phyloP scores from a whole-genome alignment of 768 basidiomycete genomes.

The Termitomyces bulborhizus region DNA sequence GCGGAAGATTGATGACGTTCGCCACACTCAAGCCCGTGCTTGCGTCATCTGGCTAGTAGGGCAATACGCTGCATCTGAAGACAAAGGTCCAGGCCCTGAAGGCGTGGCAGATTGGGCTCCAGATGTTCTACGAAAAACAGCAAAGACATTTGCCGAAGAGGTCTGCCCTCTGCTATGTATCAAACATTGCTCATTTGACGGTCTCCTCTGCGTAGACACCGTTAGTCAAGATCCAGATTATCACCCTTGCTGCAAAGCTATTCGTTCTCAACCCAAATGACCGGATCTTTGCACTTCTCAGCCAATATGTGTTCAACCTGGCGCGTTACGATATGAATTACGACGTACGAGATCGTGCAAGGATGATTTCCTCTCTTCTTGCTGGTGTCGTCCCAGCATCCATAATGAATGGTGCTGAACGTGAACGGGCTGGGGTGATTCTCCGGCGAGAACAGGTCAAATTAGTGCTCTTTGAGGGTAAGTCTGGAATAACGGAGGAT shows the following conservation, averaged over 20 bases:
- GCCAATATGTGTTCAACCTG: slow-evolving; percentile 71
- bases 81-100: slow-evolving; percentile 32
- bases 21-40: slow-evolving; percentile 74
- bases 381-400: slow-evolving; percentile 35
- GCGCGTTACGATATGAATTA: slow-evolving; percentile 87
- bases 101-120: slow-evolving; percentile 78
- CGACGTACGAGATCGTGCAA: slow-evolving; percentile 86
- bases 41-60: slow-evolving; percentile 93
- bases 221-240: slow-evolving; percentile 73
- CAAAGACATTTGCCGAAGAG: slow-evolving; percentile 69
- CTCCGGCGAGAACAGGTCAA: slow-evolving; percentile 78
- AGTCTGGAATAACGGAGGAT: slow-evolving; percentile 40
- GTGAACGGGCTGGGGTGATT: slow-evolving; percentile 63
- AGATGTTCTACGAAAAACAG: slow-evolving; percentile 78
- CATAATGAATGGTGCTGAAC: slow-evolving; percentile 28
- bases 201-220: slow-evolving; percentile 33
- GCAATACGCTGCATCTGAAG: slow-evolving; percentile 58
- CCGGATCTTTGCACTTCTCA: slow-evolving; percentile 44
- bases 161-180: slow-evolving; percentile 27
- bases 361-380: slow-evolving; percentile 72
- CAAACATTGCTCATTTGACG: neutral
- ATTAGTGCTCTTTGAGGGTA: slow-evolving; percentile 75
- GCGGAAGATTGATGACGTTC: slow-evolving; percentile 70
- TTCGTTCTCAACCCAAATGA: slow-evolving; percentile 60
- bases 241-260: slow-evolving; percentile 85